Conservation (phyloP, 1,284 basidiomycete genomes). For the Boletus sp. region DNA sequence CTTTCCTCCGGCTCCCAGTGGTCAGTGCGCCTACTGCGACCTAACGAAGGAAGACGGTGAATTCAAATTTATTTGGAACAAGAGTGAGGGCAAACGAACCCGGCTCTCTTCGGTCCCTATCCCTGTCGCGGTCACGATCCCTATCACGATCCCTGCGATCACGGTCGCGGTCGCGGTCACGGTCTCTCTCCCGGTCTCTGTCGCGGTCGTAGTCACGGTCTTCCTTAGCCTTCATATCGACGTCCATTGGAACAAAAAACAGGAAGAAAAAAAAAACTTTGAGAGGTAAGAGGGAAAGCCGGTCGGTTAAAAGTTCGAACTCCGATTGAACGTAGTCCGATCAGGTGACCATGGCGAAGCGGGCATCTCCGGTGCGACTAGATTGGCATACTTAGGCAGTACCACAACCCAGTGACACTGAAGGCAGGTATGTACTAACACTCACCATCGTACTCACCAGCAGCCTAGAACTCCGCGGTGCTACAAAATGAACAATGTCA, state of each 20-base stretch:
- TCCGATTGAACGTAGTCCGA: slow-evolving; percentile 18
- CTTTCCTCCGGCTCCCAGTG: slow-evolving; percentile 77
- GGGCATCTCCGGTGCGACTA: not conserved
- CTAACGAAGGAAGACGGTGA: slow-evolving; percentile 21
- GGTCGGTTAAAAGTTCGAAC: slow-evolving; percentile 7
- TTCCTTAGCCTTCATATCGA: slow-evolving; percentile 74
- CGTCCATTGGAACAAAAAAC: slow-evolving; percentile 50
- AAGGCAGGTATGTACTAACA: not conserved
- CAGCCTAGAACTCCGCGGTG: not conserved
- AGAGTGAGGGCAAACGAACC: slow-evolving; percentile 38
- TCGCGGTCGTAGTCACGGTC: slow-evolving; percentile 57
- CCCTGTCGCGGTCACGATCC: slow-evolving; percentile 41
- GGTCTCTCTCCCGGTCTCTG: slow-evolving; percentile 45
- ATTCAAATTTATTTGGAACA: not conserved
- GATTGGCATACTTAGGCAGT: no score
- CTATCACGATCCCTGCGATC: slow-evolving; percentile 43
- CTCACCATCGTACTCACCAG: not conserved
- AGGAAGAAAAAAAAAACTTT: slow-evolving; percentile 1
- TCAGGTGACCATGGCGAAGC: slow-evolving; percentile 18
- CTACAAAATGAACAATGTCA: no score
- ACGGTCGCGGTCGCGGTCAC: slow-evolving; percentile 41
- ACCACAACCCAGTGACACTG: no score
- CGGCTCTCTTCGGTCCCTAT: slow-evolving; percentile 50
- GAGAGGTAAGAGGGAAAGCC: slow-evolving; percentile 15
- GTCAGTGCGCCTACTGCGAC: slow-evolving; percentile 49